Conservation (phyloP, 1,284 basidiomycete genomes). For the Moesziomyces sp. region DNA sequence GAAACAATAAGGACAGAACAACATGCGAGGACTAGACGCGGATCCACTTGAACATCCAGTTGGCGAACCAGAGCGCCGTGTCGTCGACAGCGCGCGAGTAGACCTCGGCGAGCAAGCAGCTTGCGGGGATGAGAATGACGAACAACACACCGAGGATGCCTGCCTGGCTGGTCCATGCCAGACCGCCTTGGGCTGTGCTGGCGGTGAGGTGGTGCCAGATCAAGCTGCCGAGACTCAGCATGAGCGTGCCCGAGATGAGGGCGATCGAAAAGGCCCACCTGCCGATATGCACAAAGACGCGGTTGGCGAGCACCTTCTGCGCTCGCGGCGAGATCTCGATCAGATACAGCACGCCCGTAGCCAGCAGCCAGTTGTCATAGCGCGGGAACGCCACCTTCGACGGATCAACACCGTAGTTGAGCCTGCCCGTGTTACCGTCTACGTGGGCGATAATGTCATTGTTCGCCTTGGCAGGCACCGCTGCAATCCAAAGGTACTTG, state of each 20-base stretch:
- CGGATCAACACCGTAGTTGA: conserved; percentile 34
- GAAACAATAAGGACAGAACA: neutral
- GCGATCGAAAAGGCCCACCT: conserved; percentile 50
- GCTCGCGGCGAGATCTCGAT: conserved; percentile 34
- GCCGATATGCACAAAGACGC: conserved; percentile 27
- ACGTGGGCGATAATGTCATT: conserved; percentile 46
- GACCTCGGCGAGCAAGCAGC: conserved; percentile 20
- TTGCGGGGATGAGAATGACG: conserved; percentile 28
- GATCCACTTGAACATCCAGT: conserved; percentile 49
- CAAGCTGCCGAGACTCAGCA: conserved; percentile 48
- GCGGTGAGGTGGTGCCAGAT: conserved; percentile 25
- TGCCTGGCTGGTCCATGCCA: conserved; percentile 22
- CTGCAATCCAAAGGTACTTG: conserved; percentile 57
- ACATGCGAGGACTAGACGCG: conserved; percentile 12
- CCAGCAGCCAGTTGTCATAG: conserved; percentile 57
- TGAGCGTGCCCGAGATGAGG: conserved; percentile 49
- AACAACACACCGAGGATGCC: conserved; percentile 31
- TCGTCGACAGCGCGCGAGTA: conserved; percentile 44
- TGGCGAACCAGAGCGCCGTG: conserved; percentile 14
- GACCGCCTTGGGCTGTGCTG: neutral
- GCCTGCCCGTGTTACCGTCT: conserved; percentile 41
- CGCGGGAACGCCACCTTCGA: conserved; percentile 36
- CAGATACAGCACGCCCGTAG: conserved; percentile 42
- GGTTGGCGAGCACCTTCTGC: conserved; percentile 15
- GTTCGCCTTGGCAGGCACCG: conserved; percentile 20